These are phyloP conservation scores for Ophiobolus disseminans DNA, from an alignment of 2,329 filamentous ascomycete genomes.

Conservation along the genomic window DNA sequence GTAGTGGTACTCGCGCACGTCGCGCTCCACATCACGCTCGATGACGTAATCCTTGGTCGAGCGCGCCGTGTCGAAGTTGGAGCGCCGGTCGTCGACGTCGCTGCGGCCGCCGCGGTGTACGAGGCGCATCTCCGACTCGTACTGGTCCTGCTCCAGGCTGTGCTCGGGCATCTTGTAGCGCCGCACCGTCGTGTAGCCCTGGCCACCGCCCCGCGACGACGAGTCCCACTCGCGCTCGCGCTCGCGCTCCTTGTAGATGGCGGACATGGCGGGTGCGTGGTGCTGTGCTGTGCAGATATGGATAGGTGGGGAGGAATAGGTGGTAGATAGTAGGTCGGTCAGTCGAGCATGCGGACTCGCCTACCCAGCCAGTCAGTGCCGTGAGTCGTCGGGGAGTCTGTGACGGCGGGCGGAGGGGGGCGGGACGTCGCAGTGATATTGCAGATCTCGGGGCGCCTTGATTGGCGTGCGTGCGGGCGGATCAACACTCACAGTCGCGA, in stretches of 20 bases:
- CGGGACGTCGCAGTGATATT: constrained; percentile 24
- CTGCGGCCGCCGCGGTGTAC: constrained; percentile 49
- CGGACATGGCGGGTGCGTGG: constrained; percentile 51
- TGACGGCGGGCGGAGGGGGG: constrained; percentile 17
- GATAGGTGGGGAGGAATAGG: background rate
- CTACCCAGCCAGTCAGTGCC: constrained; percentile 23
- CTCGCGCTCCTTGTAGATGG: constrained; percentile 52
- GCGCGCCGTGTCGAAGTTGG: constrained; percentile 36
- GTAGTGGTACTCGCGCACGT: constrained; percentile 49
- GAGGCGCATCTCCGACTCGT: constrained; percentile 59
- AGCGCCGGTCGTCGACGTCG: constrained; percentile 42
- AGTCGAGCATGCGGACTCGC: constrained; percentile 14
- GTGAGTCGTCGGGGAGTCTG: constrained; percentile 13
- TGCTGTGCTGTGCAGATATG: constrained; percentile 3
- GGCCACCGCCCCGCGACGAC: constrained; percentile 43
- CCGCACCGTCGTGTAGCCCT: constrained; percentile 63
- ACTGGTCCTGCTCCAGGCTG: constrained; percentile 51
- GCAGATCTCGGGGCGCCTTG: constrained; percentile 26
- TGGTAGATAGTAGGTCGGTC: constrained; percentile 1
- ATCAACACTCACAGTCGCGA: constrained; percentile 15
- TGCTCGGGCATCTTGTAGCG: constrained; percentile 64
- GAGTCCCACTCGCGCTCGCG: constrained; percentile 56
- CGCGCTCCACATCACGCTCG: constrained; percentile 41
- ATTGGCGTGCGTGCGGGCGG: constrained; percentile 23
- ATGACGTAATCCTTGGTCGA: constrained; percentile 48